Conservation (phyloP, 2,329 filamentous ascomycete species). For the Zymoseptoria pseudotritici region DNA sequence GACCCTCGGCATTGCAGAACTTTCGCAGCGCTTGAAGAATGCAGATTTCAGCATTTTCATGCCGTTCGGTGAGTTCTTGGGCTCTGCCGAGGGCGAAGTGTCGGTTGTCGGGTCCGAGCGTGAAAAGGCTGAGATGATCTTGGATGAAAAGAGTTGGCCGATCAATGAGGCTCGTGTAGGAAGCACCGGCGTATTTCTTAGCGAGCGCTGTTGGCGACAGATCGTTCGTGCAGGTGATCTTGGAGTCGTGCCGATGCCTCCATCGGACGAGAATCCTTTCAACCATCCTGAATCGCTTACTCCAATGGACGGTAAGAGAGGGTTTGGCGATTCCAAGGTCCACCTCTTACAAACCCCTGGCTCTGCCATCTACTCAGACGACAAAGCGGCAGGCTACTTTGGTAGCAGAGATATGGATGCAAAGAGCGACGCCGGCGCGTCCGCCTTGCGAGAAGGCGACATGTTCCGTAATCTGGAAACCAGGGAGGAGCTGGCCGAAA, state of each 20-base stretch:
- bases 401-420: slow-evolving; percentile 70
- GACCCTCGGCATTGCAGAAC: slow-evolving; percentile 92
- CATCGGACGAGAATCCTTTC: slow-evolving; percentile 45
- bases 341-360: slow-evolving; percentile 49
- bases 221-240: slow-evolving; percentile 66
- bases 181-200: slow-evolving; percentile 89
- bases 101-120: slow-evolving; percentile 84
- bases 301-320: slow-evolving; percentile 44
- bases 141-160: slow-evolving; percentile 89
- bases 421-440: slow-evolving; percentile 84
- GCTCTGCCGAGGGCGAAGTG: slow-evolving; percentile 74
- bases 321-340: slow-evolving; percentile 54
- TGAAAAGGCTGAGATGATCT: slow-evolving; percentile 83
- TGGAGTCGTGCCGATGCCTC: slow-evolving; percentile 49
- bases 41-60: slow-evolving; percentile 95
- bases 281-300: slow-evolving; percentile 53
- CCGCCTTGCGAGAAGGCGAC: slow-evolving; percentile 84
- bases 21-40: slow-evolving; percentile 84
- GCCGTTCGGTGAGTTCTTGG: slow-evolving; percentile 91
- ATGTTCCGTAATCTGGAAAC: slow-evolving; percentile 98
- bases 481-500: slow-evolving; percentile 87
- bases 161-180: slow-evolving; percentile 84
- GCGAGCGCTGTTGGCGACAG: slow-evolving; percentile 92
- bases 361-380: slow-evolving; percentile 56
- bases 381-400: slow-evolving; percentile 79